phyloP scores from a whole-genome alignment of 2,329 filamentous ascomycete species.

The Pseudogymnoascus sp. region DNA sequence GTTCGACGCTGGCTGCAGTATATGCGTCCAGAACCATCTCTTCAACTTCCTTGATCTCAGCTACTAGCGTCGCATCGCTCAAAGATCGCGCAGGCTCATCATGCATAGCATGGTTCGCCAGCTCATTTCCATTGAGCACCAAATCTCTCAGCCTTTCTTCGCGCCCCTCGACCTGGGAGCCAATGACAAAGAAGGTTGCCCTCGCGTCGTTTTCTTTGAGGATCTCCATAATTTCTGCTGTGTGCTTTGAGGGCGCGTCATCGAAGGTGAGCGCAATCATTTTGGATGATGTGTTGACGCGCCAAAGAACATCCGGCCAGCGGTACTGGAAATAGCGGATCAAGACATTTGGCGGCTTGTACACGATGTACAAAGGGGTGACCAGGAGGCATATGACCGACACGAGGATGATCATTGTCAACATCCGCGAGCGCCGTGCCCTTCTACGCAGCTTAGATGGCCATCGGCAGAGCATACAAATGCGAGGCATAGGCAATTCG shows the following conservation, averaged over 20 bases:
- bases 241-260: constrained; percentile 71
- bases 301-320: constrained; percentile 75
- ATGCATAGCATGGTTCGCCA: constrained; percentile 84
- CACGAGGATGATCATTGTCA: neutral
- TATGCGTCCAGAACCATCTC: constrained; percentile 32
- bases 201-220: constrained; percentile 58
- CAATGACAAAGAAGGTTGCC: constrained; percentile 87
- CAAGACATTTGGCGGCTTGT: constrained; percentile 68
- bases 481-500: constrained; percentile 1
- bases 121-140: constrained; percentile 56
- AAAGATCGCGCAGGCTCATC: constrained; percentile 68
- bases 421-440: constrained; percentile 1
- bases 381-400: neutral
- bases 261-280: constrained; percentile 79
- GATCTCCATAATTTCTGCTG: constrained; percentile 58
- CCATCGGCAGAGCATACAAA: constrained; percentile 6
- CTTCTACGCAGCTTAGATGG: constrained; percentile 3
- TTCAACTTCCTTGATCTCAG: constrained; percentile 60
- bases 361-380: constrained; percentile 51
- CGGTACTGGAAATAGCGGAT: constrained; percentile 61
- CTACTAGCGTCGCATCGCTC: constrained; percentile 46
- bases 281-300: constrained; percentile 50
- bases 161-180: constrained; percentile 56
- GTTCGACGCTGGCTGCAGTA: constrained; percentile 20
- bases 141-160: constrained; percentile 49